Evolutionary conservation across 2,329 filamentous ascomycete genomes (phyloP).

Genomic region (Pochonia chlamydosporia): DNA sequence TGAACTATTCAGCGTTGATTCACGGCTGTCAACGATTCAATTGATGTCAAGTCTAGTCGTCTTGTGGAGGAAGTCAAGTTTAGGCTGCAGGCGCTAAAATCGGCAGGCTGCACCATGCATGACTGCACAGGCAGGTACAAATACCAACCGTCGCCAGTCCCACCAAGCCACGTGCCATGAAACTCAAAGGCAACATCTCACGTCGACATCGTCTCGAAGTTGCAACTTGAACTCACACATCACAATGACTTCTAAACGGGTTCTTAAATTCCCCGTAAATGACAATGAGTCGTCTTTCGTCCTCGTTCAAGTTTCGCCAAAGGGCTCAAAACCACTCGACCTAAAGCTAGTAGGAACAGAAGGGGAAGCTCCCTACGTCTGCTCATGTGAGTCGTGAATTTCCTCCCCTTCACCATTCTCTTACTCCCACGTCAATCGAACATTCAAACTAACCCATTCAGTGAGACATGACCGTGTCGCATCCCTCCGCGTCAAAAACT

Average conservation of each 20-base stretch:
- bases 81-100: too few species aligned
- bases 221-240: neutral
- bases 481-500: conserved; percentile 47
- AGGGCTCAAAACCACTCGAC: conserved; percentile 50
- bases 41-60: neutral
- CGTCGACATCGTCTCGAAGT: neutral
- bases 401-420: neutral
- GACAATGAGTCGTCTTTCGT: conserved; percentile 48
- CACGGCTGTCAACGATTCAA: neutral
- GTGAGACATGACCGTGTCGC: conserved; percentile 52
- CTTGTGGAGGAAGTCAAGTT: neutral
- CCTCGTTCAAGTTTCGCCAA: conserved; percentile 53
- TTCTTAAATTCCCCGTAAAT: conserved; percentile 55
- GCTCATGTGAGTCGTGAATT: conserved; percentile 41
- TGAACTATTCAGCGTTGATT: too few species aligned
- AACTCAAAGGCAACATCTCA: neutral
- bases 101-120: too few species aligned
- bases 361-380: conserved; percentile 52
- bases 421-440: neutral
- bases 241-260: conserved; percentile 21
- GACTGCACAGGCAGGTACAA: too few species aligned
- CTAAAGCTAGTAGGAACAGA: conserved; percentile 65
- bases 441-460: conserved; percentile 16
- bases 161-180: too few species aligned
- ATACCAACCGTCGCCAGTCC: too few species aligned